Evolutionary conservation across 768 basidiomycete species (phyloP).

Genomic region (Panaeolus cyanescens): DNA sequence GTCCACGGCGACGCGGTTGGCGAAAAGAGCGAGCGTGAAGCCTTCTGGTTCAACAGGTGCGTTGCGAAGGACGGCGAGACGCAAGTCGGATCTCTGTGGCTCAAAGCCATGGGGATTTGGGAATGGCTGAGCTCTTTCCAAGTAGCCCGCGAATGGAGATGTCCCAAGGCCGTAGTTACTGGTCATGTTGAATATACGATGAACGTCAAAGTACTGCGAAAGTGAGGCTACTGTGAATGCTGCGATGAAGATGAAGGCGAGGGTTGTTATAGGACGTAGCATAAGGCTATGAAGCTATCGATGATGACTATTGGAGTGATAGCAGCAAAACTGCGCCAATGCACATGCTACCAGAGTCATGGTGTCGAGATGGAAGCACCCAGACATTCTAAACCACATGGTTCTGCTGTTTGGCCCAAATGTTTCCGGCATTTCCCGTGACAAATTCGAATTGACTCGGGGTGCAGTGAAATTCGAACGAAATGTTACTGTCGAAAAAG

Average conservation of each 20-base stretch:
- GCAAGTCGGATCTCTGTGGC: conserved; percentile 18
- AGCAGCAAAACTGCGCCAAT: neutral
- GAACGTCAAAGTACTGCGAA: neutral
- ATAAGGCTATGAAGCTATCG: conserved; percentile 2
- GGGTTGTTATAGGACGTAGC: neutral
- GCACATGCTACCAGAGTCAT: conserved; percentile 1
- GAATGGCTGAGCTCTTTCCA: neutral
- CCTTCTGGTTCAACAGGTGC: conserved; percentile 33
- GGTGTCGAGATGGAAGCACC: neutral
- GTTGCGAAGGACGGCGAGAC: conserved; percentile 33
- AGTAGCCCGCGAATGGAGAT: neutral
- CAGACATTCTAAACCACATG: neutral
- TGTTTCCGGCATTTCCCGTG: neutral
- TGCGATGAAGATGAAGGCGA: neutral
- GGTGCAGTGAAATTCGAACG: too few relatives aligned
- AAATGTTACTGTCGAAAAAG: too few relatives aligned
- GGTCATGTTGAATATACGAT: neutral
- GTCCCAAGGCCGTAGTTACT: neutral
- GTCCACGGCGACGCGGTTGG: conserved; percentile 27
- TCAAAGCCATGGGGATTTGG: neutral
- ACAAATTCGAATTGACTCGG: too few relatives aligned
- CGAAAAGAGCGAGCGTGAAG: conserved; percentile 37
- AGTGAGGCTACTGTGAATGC: neutral
- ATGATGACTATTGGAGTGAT: neutral
- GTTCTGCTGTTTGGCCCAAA: neutral